These are phyloP conservation scores for Thoreauomyces humboldtii DNA, from an alignment of 192 early-diverging fungal genomes.

Conservation along the genomic window DNA sequence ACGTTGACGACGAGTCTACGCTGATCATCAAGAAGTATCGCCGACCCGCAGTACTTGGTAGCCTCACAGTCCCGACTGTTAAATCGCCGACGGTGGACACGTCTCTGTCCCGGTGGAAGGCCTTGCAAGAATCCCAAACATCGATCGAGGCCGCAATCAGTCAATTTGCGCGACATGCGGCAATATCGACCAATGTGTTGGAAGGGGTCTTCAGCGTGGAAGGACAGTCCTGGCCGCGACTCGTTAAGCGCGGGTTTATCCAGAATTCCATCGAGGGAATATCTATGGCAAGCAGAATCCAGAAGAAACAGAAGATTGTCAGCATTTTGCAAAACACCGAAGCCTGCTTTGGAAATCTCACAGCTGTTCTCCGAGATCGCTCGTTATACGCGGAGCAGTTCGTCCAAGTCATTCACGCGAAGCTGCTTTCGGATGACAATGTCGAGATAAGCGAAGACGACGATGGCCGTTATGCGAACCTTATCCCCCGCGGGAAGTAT, in stretches of 20 bases:
- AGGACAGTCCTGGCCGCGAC: constrained; percentile 10
- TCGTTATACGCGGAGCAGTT: neutral
- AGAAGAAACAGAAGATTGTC: constrained; percentile 10
- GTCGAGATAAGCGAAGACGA: neutral
- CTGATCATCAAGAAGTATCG: neutral
- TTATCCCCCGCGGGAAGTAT: constrained; percentile 11
- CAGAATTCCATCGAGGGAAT: constrained; percentile 1
- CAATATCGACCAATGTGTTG: constrained; percentile 3
- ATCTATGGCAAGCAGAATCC: neutral
- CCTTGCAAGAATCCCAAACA: neutral
- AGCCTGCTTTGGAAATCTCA: constrained; percentile 1
- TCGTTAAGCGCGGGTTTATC: constrained; percentile 11
- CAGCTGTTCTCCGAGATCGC: neutral
- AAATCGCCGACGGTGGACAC: neutral
- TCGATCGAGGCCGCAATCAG: constrained; percentile 2
- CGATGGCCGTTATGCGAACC: neutral
- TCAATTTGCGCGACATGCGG: constrained; percentile 13
- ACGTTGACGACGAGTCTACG: neutral
- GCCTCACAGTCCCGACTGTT: neutral
- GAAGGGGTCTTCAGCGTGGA: constrained; percentile 18
- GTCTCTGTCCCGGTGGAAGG: neutral
- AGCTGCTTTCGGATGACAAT: constrained; percentile 7
- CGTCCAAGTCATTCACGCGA: constrained; percentile 5
- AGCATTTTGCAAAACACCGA: constrained; percentile 5
- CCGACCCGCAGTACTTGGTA: neutral